Conservation (phyloP, 2,329 filamentous ascomycete genomes). For the Talaromyces sp. region DNA sequence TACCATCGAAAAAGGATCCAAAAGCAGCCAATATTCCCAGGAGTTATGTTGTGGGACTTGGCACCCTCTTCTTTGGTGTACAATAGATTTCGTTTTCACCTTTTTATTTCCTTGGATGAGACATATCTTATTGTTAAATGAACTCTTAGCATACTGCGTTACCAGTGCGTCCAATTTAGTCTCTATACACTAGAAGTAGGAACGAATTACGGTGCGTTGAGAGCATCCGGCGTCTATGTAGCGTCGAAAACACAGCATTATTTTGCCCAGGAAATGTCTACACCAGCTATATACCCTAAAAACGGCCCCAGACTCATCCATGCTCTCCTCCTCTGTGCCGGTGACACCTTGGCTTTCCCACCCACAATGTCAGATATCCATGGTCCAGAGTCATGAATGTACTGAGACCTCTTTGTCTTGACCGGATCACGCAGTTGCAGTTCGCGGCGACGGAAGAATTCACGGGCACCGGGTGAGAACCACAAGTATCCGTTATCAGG, state of each 20-base stretch:
- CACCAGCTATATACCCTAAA: conserved; percentile 8
- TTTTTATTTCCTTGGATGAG: conserved; percentile 9
- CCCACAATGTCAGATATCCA: conserved; percentile 11
- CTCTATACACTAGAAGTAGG: background rate
- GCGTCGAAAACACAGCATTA: background rate
- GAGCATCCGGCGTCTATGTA: too few relatives aligned
- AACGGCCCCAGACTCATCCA: conserved; percentile 12
- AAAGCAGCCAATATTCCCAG: background rate
- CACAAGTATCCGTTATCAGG: conserved; percentile 13
- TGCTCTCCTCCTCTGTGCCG: background rate
- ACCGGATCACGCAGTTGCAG: conserved; percentile 7
- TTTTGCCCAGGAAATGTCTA: conserved; percentile 3
- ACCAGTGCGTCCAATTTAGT: background rate
- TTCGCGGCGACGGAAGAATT: conserved; percentile 9
- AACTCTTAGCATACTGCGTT: background rate
- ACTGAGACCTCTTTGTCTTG: background rate
- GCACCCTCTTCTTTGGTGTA: conserved; percentile 11
- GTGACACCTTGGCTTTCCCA: background rate
- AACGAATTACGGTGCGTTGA: too few relatives aligned
- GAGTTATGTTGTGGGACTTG: background rate
- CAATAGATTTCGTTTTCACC: conserved; percentile 13
- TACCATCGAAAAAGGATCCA: background rate
- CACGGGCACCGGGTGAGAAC: conserved; percentile 6
- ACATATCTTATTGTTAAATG: conserved; percentile 6
- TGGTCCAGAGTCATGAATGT: background rate